Evolutionary conservation across 768 basidiomycete species (phyloP), one percentile per base, ranked within the genome.

Genomic region (Porphyrellus cyaneotinctus): DNA sequence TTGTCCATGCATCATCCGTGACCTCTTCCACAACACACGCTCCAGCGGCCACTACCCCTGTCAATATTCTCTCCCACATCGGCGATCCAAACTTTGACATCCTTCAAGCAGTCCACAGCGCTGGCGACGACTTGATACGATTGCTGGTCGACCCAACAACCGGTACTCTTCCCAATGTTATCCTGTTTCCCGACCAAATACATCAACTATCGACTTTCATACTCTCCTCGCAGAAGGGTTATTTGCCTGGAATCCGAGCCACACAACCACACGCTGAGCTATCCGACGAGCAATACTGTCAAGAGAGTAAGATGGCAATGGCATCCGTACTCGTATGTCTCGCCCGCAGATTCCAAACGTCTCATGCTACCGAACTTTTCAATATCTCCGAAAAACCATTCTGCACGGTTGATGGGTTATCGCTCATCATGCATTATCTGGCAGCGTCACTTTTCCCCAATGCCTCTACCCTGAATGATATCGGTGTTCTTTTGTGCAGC

Each of bases 391-490:
- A 54, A 18, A 68, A 64, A 35, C 58, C 64, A 1, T 61, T 73
- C 41, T 67, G 67, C 22, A 60, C 69, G 11, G 69, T 67, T 22
- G 67, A 72, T 18, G 71, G 73, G 2, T 57, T 79, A 28, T 62
- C 72, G 41, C 69, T 79, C 10, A 47, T 79, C 39, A 65, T 79
- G 44, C 78, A 79, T 56, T 80, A 80, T 60, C 59, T 79, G 23
- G 75, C 78, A 0, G 64, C 78, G 1, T 70, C 76, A 1, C 65
- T 78, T 32, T 67, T 68, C 53, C 77, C 77, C 6, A 71, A 72
- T 13, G 71, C 78, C 2, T 74, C 75, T 26, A 75, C 74, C 22
- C 72, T 74, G 64, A 80, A 80, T 57, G 78, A 80, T 50, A 72
- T 78, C 28, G 78, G 78, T 17, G 77, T 80, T 50, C 60, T 80